Conservation (phyloP, 2,329 filamentous ascomycete species). For the Ophiostoma pallidulum region DNA sequence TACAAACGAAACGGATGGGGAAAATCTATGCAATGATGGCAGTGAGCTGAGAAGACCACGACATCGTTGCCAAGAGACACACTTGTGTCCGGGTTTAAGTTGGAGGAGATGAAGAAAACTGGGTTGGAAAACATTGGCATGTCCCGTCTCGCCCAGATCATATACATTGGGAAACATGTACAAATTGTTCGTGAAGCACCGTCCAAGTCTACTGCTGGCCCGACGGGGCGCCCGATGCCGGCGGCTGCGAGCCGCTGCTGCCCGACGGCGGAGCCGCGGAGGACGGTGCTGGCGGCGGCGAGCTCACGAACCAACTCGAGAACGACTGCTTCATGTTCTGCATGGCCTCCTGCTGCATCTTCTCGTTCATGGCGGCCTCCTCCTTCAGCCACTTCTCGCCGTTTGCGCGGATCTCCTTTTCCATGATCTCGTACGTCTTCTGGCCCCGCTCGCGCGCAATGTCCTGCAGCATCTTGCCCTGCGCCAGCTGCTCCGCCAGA, state of each 20-base stretch:
- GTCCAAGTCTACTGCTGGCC: too few relatives aligned
- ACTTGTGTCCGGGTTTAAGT: too few relatives aligned
- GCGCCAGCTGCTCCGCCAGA: constrained; percentile 66
- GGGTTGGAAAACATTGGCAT: too few relatives aligned
- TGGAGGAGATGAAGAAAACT: too few relatives aligned
- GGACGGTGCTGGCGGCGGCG: background rate
- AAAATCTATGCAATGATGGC: too few relatives aligned
- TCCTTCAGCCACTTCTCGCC: constrained; percentile 95
- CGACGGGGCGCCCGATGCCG: background rate
- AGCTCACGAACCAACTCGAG: constrained; percentile 41
- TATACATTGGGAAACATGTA: too few relatives aligned
- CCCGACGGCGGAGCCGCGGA: too few relatives aligned
- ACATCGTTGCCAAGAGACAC: too few relatives aligned
- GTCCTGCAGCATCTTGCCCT: constrained; percentile 97
- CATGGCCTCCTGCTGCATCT: constrained; percentile 82
- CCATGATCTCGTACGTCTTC: constrained; percentile 79
- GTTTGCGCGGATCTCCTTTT: constrained; percentile 85
- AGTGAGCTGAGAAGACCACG: too few relatives aligned
- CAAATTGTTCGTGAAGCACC: too few relatives aligned
- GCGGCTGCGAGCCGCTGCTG: background rate
- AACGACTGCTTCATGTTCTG: constrained; percentile 82
- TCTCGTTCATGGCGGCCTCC: constrained; percentile 80
- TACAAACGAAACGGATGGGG: background rate
- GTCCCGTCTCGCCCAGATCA: too few relatives aligned
- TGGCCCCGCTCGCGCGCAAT: constrained; percentile 86